These are phyloP conservation scores for Plantago major DNA, from an alignment of 257 asterid species.

Conservation along the genomic window DNA sequence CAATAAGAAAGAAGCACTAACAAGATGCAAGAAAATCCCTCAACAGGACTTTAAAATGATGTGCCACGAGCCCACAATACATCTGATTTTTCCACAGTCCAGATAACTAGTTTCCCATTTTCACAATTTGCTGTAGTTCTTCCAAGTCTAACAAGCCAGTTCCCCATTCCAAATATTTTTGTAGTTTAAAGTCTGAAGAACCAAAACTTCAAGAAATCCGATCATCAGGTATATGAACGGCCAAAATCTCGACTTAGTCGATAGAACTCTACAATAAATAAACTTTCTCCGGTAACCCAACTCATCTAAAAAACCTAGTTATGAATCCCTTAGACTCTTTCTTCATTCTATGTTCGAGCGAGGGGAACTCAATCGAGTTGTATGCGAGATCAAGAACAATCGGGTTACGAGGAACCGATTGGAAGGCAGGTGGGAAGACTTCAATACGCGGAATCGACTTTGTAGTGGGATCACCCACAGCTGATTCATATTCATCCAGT, in stretches of 20 bases:
- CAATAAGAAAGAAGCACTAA: no score
- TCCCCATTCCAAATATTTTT: neutral
- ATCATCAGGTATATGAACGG: slow-evolving; percentile 5
- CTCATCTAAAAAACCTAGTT: slow-evolving; percentile 80
- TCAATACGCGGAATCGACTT: slow-evolving; percentile 40
- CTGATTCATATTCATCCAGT: slow-evolving; percentile 69
- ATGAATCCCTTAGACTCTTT: slow-evolving; percentile 81
- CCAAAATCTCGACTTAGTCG: slow-evolving; percentile 3
- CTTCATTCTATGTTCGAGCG: slow-evolving; percentile 83
- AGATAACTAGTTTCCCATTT: no score
- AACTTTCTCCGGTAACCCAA: neutral
- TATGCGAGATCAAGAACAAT: slow-evolving; percentile 63
- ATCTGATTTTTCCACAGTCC: no score
- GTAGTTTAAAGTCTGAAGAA: slow-evolving; percentile 13
- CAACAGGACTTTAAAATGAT: no score
- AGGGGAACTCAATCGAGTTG: slow-evolving; percentile 69
- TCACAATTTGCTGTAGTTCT: no score
- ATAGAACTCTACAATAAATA: slow-evolving; percentile 3
- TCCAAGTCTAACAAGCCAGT: neutral
- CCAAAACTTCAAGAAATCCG: slow-evolving; percentile 12
- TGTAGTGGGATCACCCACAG: slow-evolving; percentile 66
- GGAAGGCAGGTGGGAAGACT: slow-evolving; percentile 58
- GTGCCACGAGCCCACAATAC: no score
- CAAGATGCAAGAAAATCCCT: no score
- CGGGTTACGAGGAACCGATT: slow-evolving; percentile 51